A percentile compares a stretch with the other conserved stretches of the same genome.
phyloP scores from a whole-genome alignment of 805 yeast genomes.

The Ogataea salicorniae region DNA sequence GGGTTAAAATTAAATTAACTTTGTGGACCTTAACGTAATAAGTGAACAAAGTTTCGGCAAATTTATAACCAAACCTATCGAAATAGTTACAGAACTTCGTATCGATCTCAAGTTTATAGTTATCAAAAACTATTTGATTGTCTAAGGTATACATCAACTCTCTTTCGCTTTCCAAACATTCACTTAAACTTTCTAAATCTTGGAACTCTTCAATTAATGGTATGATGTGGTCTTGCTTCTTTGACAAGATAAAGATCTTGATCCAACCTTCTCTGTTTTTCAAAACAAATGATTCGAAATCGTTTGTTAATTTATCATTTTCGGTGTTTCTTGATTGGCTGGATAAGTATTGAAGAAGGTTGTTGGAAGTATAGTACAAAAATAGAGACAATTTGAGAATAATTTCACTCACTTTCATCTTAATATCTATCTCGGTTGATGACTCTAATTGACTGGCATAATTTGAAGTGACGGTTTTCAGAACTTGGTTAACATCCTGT shows the following conservation, averaged over 20 bases:
- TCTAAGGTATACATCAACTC: constrained; percentile 30
- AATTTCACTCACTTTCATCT: constrained; percentile 11
- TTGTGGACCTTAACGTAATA: constrained; percentile 51
- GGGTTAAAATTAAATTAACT: constrained; percentile 47
- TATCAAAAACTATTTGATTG: constrained; percentile 20
- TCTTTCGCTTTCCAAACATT: constrained; percentile 42
- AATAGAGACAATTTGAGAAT: constrained; percentile 19
- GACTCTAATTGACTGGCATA: constrained; percentile 15
- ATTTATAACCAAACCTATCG: constrained; percentile 57
- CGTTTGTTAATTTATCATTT: neutral
- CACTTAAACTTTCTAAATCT: constrained; percentile 63
- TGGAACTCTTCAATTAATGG: constrained; percentile 58
- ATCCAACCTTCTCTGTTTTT: constrained; percentile 48
- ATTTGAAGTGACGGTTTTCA: constrained; percentile 8
- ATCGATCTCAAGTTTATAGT: constrained; percentile 19
- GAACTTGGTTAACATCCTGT: constrained; percentile 14
- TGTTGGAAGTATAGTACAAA: constrained; percentile 20
- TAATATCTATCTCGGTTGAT: constrained; percentile 7
- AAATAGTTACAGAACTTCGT: constrained; percentile 44
- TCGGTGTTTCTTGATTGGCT: neutral
- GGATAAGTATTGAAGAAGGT: constrained; percentile 6
- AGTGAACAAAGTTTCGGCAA: constrained; percentile 60
- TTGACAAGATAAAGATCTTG: constrained; percentile 44
- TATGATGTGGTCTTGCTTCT: constrained; percentile 49
- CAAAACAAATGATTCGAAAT: constrained; percentile 8